Base-by-base conservation (phyloP, 148 eudicot genomes). In the Spergularia bocconei region DNA sequence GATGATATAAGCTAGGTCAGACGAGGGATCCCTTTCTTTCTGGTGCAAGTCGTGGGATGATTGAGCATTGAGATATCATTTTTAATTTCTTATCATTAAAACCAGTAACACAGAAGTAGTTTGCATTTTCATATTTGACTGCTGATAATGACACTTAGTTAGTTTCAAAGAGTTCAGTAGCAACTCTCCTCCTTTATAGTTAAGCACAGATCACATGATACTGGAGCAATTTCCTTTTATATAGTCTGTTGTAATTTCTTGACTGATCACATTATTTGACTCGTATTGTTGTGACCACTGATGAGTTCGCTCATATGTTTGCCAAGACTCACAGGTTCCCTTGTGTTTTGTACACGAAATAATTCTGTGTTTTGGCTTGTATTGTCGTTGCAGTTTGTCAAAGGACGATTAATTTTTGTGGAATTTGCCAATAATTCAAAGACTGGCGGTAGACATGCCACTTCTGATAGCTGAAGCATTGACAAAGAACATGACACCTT, bases 401-500 rank as follows among this genome's bases (percentile, higher is more conserved):
- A 69, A 52, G 88, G 97, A 41, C 78, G 86, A 48, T 25, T 91
- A 76, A 85, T 89, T 57, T 85, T 89, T 71, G 93, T 89, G 25
- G 90, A 89, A 75, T 56, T 82, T 80, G 83, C 89, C 2, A 63
- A 36, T 8, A 69, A 82, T 64, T 66, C 59, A 17, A 60, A 73
- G 75, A 74, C 23, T 47, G 77, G 66, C 11, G 52, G 47, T 71
- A 70, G 59, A 51, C 59, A 68, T 54, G 77, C 67, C 63, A 38
- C 17, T 70, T 74, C 39, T 70, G 8, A 3, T 65, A 11, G 6
- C 44, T 20, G 69, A 65, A 48, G 38, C 10, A 5, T 5, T 33
- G 41, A 38, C 8, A 25, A 13, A 25, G n/a, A 13, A 25, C 47
- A 11, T 61, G 13, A 14, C 11, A 63, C 33, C 67, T 23, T 6